Evolutionary conservation across 2,329 filamentous ascomycete genomes (phyloP).

Genomic region (Sphaerulina populicola): DNA sequence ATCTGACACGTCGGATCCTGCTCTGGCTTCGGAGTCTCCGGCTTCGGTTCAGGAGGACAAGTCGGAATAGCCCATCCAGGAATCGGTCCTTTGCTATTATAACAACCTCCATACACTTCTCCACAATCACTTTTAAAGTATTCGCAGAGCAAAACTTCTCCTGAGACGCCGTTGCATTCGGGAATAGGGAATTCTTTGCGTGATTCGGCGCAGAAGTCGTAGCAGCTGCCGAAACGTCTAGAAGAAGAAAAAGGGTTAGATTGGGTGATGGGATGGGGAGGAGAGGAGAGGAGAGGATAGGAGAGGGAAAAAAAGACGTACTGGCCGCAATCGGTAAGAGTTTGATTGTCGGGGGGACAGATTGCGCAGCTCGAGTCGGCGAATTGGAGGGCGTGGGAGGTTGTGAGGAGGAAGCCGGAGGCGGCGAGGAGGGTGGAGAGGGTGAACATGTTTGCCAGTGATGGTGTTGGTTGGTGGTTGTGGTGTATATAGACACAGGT

Average conservation of each 20-base stretch:
- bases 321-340: neutral
- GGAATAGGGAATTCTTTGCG: conserved; percentile 5
- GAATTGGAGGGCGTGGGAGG: neutral
- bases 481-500: no score
- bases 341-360: neutral
- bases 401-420: neutral
- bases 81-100: neutral
- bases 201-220: conserved; percentile 7
- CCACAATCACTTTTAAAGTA: neutral
- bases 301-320: neutral
- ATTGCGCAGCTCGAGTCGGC: neutral
- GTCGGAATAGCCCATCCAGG: neutral
- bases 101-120: neutral
- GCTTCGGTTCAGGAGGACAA: neutral
- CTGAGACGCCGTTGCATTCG: conserved; percentile 5
- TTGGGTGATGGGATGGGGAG: no score
- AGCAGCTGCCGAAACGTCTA: conserved; percentile 1
- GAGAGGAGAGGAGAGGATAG: no score
- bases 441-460: neutral
- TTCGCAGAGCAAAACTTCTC: conserved; percentile 4
- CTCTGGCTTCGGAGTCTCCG: no score
- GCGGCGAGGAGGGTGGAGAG: neutral
- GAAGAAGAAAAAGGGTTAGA: neutral
- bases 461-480: neutral
- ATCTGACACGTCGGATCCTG: neutral